phyloP scores from a whole-genome alignment of 257 asterid genomes.

The Scutellaria barbata region DNA sequence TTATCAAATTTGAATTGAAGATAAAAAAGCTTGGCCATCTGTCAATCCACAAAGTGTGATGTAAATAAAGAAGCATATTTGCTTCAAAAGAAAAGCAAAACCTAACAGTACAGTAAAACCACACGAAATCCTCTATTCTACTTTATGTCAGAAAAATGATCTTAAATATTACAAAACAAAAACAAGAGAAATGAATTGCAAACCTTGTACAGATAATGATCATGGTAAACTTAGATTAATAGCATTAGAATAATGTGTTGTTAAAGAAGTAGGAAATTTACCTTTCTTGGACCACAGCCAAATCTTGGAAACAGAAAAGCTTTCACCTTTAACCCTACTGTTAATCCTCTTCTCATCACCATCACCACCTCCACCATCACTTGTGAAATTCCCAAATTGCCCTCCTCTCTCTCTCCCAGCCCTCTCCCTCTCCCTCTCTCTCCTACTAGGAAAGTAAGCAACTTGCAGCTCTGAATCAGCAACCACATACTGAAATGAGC shows the following conservation, averaged over 20 bases:
- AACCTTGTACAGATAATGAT: conserved; percentile 26
- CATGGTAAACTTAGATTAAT: conserved; percentile 52
- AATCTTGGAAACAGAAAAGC: conserved; percentile 96
- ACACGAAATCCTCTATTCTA: background rate
- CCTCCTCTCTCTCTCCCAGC: conserved; percentile 43
- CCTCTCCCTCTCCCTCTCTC: conserved; percentile 28
- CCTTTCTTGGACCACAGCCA: conserved; percentile 97
- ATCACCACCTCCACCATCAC: conserved; percentile 51
- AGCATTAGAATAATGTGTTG: conserved; percentile 49
- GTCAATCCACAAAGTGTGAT: conserved; percentile 44
- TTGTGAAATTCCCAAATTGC: conserved; percentile 55
- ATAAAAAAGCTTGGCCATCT: conserved; percentile 42
- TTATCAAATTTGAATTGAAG: conserved; percentile 40
- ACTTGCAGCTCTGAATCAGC: conserved; percentile 86
- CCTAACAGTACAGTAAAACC: conserved; percentile 37
- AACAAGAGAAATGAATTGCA: background rate
- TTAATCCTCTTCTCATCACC: conserved; percentile 70
- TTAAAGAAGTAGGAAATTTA: conserved; percentile 52
- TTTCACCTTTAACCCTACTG: conserved; percentile 80
- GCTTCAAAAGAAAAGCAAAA: conserved; percentile 36
- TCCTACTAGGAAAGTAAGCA: conserved; percentile 52
- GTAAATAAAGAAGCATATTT: conserved; percentile 50
- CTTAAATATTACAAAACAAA: conserved; percentile 23
- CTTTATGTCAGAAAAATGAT: too few relatives aligned
- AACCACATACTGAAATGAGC: conserved; percentile 92